These are phyloP conservation scores for Mortierella sp. DNA, from an alignment of 371 early-diverging fungal genomes.

Conservation along the genomic window DNA sequence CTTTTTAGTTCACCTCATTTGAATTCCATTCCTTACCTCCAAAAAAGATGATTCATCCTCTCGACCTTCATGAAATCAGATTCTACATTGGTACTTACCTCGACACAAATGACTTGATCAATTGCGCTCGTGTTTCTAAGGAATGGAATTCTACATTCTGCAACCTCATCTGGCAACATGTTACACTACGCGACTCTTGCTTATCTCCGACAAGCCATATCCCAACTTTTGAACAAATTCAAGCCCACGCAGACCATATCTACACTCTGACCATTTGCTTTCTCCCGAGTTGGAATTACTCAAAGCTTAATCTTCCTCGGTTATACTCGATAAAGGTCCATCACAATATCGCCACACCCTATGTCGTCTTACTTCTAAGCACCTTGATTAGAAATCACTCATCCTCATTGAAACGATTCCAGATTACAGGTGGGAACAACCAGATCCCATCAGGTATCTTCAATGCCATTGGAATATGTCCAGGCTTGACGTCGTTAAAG, in stretches of 20 bases:
- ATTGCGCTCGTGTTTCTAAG: neutral
- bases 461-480: neutral
- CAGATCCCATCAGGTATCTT: too few relatives aligned
- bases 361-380: neutral
- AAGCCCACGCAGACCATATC: neutral
- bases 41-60: too few relatives aligned
- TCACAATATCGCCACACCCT: too few relatives aligned
- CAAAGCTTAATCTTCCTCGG: neutral
- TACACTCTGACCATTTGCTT: neutral
- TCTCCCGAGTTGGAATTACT: neutral
- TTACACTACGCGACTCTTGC: too few relatives aligned
- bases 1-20: too few relatives aligned
- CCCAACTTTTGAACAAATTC: neutral
- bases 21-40: too few relatives aligned
- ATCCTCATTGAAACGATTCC: neutral
- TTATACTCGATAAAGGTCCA: neutral
- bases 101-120: neutral
- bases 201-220: too few relatives aligned
- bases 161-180: neutral
- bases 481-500: neutral
- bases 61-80: neutral
- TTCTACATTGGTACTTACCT: neutral
- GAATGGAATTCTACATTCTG: constrained; percentile 1
- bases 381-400: neutral
- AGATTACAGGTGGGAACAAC: neutral